Base-by-base conservation (phyloP, 2,329 filamentous ascomycete species). In the Conoideocrella luteorostrata region DNA sequence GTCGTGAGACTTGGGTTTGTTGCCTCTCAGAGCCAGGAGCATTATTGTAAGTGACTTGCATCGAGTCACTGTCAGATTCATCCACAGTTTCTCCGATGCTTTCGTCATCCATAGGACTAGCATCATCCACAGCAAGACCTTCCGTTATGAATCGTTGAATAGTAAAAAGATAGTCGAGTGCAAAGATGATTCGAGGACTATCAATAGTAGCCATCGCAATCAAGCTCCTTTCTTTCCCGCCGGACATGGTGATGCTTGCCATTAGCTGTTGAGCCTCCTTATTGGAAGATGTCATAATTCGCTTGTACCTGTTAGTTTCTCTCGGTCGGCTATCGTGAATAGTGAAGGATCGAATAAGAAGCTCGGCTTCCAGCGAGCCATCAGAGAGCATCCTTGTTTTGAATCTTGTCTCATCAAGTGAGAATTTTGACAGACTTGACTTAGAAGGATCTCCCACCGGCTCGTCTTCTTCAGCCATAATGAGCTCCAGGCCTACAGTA, bases 211-310 rank as follows among this genome's bases (percentile, higher is more conserved):
- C 78, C 64, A 98, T 86, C 2, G 88, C 88, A 56, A 97, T 94
- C 44, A 97, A 66, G 59, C 82, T 87, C 47, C 82, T 80, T 32
- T 95, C 85, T 26, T 81, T 71, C 4, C 89, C 89, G 13, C 89
- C 87, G 1, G 90, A 89, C 65, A 98, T 94, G 0, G 90, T 94
- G 4, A 98, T 71, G 60, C 86, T 96, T 15, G 93, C 93, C 93
- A 98, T 98, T 58, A 98, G 90, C 56, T 99, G 94, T 62, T 97
- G 90, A 36, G 93, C 89, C 44, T 90, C 85, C 54, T 89, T 91
- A 64, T 96, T 97, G 57, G 90, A 89, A 44, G 95, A 83, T 2
- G 90, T 90, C 93, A 98, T 97, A 67, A 98, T 96, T 62, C 91
- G 94, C 40, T 89, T 82, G 74, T 94, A 99, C 60, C 95, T 96